Percentiles rank a stretch among this genome's conserved stretches.
phyloP scores from a whole-genome alignment of 1,139 yeast genomes.

The Scheffersomyces parashehatae region DNA sequence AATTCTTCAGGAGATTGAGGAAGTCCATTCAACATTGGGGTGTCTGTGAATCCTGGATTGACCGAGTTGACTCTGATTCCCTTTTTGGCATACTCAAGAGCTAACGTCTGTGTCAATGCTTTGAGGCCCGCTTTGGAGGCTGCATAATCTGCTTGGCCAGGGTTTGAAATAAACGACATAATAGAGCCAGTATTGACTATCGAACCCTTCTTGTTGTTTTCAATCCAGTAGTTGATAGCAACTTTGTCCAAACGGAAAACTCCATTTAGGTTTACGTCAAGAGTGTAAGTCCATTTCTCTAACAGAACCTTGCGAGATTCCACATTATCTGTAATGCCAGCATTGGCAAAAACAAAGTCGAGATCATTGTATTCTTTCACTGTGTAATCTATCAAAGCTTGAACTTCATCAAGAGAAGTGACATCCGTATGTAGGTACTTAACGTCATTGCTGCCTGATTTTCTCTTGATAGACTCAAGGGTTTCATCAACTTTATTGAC shows the following conservation, averaged over 20 bases:
- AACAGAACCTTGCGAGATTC: background rate
- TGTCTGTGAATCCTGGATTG: slow-evolving; percentile 12
- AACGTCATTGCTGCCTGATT: background rate
- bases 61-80: slow-evolving; percentile 18
- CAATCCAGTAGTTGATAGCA: background rate
- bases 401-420: background rate
- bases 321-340: background rate
- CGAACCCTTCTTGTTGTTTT: background rate
- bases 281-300: background rate
- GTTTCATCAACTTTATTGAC: background rate
- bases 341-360: background rate
- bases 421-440: background rate
- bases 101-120: slow-evolving; percentile 12
- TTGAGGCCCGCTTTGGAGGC: slow-evolving; percentile 16
- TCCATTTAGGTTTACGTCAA: background rate
- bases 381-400: background rate
- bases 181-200: background rate
- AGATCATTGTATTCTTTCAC: background rate
- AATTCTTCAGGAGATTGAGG: background rate
- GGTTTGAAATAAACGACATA: background rate
- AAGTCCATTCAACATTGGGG: background rate
- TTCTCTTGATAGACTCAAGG: background rate
- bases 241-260: background rate
- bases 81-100: slow-evolving; percentile 14
- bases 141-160: slow-evolving; percentile 6